phyloP scores from a whole-genome alignment of 768 basidiomycete species.

The Crucibulum laeve region DNA sequence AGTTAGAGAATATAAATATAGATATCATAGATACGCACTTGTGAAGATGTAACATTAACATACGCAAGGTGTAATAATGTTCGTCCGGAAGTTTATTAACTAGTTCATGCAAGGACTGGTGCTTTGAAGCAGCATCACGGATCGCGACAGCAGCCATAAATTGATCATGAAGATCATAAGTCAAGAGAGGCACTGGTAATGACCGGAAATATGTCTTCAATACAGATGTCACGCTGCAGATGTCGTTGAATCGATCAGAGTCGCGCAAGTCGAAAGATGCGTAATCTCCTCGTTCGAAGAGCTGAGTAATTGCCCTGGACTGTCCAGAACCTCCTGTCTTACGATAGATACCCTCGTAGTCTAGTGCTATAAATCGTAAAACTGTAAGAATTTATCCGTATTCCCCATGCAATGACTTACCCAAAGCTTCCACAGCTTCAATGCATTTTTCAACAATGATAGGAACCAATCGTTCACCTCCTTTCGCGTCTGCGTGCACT shows the following conservation, averaged over 20 bases:
- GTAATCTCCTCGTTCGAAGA: conserved; percentile 94
- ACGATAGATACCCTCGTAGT: conserved; percentile 97
- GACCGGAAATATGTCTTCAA: conserved; percentile 94
- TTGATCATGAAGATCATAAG: conserved; percentile 86
- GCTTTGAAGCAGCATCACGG: conserved; percentile 58
- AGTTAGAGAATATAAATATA: conserved; percentile 5
- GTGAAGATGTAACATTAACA: conserved; percentile 84
- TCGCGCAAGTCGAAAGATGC: conserved; percentile 84
- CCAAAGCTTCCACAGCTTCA: conserved; percentile 82
- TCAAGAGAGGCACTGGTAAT: conserved; percentile 88
- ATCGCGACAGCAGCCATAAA: conserved; percentile 77
- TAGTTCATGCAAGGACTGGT: conserved; percentile 57
- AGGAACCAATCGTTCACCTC: conserved; percentile 65
- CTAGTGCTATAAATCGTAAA: conserved; percentile 54
- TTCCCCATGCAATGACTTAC: conserved; percentile 36
- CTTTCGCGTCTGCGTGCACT: conserved; percentile 60
- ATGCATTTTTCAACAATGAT: conserved; percentile 96
- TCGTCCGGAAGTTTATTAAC: conserved; percentile 77
- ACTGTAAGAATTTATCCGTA: background rate
- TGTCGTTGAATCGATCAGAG: conserved; percentile 90
- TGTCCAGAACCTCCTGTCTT: conserved; percentile 94
- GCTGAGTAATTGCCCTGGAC: conserved; percentile 87
- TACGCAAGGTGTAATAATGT: conserved; percentile 81
- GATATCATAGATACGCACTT: conserved; percentile 46
- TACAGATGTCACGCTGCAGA: conserved; percentile 94